Base-by-base conservation (phyloP, 768 basidiomycete genomes). In the Rubroboletus pulcherrimus region DNA sequence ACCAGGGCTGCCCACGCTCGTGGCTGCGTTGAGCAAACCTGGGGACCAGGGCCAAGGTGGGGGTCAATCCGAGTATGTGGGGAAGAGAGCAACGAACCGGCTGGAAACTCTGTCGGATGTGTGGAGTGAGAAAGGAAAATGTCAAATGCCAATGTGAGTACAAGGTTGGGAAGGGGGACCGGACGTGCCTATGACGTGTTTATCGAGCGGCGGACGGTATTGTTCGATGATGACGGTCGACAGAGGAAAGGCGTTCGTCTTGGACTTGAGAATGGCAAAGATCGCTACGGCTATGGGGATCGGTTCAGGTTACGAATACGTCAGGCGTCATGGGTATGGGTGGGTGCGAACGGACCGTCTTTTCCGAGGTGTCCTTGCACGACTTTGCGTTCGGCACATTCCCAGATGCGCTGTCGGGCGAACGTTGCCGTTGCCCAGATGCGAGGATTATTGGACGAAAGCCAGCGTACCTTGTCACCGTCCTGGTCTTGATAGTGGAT, bases 181-280 rank as follows among this genome's bases (percentile, higher is more conserved):
- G 57, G 30, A 33, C 72, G 40, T 67, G 84, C 91, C 93, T 56
- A 96, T 79, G 56, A 90, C 79, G 59, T 81, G 78, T 58, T 84
- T 86, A 63, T 82, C 87, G 44, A 93, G 78, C 0, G 95, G 92
- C 0, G 96, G 93, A 26, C 96, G 84, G 69, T 88, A 98, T 68
- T 97, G 95, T 66, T 96, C 92, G 63, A 97, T 84, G 60, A 98
- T 77, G 51, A 96, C 80, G 5, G 90, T 93, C 1, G 89, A 91
- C 6, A 80, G 69, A 5, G 84, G 85, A 63, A 92, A 93, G 3
- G 82, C 79, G 56, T 81, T 77, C 8, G 81, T 83, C 69, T 84
- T 84, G 42, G 93, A 93, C 35, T 82, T 81, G 43, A 98, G 77
- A 29, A 97, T 73, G 14, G 92, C 85, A 5, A 97, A 74, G 41